Base-by-base conservation (phyloP, 2,329 filamentous ascomycete genomes). In the Hawksworthiomyces lignivorus region DNA sequence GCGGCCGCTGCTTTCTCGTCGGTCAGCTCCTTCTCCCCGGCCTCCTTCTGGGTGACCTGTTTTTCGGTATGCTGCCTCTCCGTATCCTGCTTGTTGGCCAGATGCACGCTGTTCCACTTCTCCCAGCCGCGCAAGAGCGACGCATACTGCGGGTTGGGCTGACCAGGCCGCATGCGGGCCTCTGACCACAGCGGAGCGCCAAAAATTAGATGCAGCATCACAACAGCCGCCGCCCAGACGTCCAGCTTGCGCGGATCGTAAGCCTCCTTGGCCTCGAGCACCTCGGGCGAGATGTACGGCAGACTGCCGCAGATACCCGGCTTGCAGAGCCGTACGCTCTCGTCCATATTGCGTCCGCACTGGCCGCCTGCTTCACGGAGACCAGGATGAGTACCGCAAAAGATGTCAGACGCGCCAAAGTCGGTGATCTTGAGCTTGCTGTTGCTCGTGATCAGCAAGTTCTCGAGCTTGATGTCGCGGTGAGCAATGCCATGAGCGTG, bases 351-450 rank as follows among this genome's bases (percentile, higher is more conserved):
- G 55, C 75, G 74, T 36, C 83, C 84, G 59, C 84, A 89, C 54
- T 84, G 73, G 42, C 84, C 84, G 39, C 79, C 78, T 11, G 84
- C 75, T 53, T 82, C 77, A 46, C 84, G 74, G 30, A 88, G 64
- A 22, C 87, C 87, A 1, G 87, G 87, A 59, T 94, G 87, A 38
- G 81, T 80, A 29, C 87, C 87, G 41, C 73, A 77, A 56, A 94
- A 94, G 15, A 94, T 84, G 57, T 92, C 86, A 0, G 86, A 88
- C 12, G 90, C 85, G 40, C 88, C 88, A 64, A 95, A 94, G 59
- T 95, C 88, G 37, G 87, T 88, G 46, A 95, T 89, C 64, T 94
- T 94, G 43, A 94, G 70, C 59, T 87, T 82, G 56, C 87, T 87
- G 45, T 87, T 78, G 52, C 78, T 80, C 35, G 80, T 84, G 46